Conservation (phyloP, 148 eudicot species). For the Cornus kousa region DNA sequence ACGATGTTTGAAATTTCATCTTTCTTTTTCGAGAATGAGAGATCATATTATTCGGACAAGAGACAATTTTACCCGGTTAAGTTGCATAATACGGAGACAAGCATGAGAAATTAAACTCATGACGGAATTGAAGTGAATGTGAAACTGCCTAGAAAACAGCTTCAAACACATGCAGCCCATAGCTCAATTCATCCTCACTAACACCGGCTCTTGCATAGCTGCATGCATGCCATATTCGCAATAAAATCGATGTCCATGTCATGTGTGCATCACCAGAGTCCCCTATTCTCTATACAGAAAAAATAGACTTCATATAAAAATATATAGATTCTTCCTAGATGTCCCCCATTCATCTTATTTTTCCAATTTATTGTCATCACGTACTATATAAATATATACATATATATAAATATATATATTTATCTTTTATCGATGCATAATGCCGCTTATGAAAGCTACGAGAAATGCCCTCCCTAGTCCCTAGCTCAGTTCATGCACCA, state of each 20-base stretch:
- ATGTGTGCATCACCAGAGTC: background rate
- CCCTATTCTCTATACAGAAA: background rate
- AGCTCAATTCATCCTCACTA: background rate
- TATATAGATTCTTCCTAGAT: background rate
- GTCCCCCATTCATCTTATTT: conserved; percentile 12
- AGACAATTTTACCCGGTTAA: no score
- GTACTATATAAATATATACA: no score
- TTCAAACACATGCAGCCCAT: background rate
- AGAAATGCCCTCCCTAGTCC: background rate
- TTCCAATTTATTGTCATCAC: background rate
- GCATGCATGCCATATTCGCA: background rate
- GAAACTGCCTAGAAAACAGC: background rate
- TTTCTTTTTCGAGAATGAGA: no score
- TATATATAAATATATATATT: no score
- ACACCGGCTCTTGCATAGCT: background rate
- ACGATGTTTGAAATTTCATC: no score
- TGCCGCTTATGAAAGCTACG: background rate
- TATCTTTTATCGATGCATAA: background rate
- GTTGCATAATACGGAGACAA: no score
- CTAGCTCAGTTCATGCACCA: conserved; percentile 13
- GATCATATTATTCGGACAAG: no score
- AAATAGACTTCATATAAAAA: background rate
- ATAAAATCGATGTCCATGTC: background rate
- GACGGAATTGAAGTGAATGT: background rate
- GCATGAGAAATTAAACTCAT: no score